Evolutionary conservation across 164 flowering plant species (phyloP), one percentile per base, ranked within the genome.

Genomic region (Macadamia tetraphylla): DNA sequence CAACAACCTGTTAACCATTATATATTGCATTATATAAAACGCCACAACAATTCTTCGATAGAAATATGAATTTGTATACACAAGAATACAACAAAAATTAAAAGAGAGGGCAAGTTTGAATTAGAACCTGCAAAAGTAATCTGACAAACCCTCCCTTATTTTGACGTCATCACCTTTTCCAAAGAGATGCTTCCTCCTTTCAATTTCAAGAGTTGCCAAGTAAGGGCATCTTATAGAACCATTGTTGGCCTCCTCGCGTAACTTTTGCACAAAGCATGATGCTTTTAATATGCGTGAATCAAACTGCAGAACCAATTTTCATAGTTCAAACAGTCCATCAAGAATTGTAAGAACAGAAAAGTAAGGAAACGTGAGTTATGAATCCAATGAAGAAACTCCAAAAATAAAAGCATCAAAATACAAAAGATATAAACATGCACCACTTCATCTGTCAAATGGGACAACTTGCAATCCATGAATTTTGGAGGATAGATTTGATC

Each of bases 131-230:
- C 43, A 58, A 81, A 87, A 90, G 67, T 85, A 91, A 60, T 83
- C 79, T 66, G 84, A 60, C 53, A 94, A 64, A 55, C 76, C 82
- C 69, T 84, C 88, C 66, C 80, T 48, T 51, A 94, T 60, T 60
- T 73, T 82, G 43, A 67, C 86, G 75, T 73, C 79, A 71, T 81
- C 79, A 29, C 81, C 85, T 75, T 80, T 94, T 44, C 85, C 87
- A 78, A 73, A 73, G n/a, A 94, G 70, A 64, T 68, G 79, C 59
- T 81, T 84, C 67, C 87, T 81, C 78, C 86, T 81, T 72, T 88
- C 95, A 74, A 91, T 87, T 82, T 94, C 98, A 75, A 94, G 85
- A 43, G 58, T 77, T 60, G 90, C 98, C 83, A 90, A 78, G 79
- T 80, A 77, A 58, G 89, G 92, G 66, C 92, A 70, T 77, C 97